Evolutionary conservation across 495 filamentous ascomycete species (phyloP), one percentile per base, ranked within the genome.

Genomic region (Emericellopsis terricola): DNA sequence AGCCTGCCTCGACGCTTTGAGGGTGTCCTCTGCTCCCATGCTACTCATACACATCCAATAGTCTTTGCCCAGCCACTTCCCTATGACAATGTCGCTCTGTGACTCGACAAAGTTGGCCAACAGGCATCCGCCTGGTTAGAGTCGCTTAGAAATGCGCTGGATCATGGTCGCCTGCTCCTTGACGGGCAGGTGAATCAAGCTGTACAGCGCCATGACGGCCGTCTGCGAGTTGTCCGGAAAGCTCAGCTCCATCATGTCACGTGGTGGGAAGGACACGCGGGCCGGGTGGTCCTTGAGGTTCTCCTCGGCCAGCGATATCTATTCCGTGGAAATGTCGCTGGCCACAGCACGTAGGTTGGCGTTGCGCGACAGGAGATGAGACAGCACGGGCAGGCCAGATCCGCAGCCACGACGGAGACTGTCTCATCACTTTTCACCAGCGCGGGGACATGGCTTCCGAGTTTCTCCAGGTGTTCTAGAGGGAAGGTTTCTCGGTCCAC

Each of bases 361-460:
- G 15, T 33, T 33, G 17, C 29, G 27, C 6, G 38, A 28, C 3
- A 56, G 39, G 8, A 56, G 41, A n/a, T 19, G 41, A 20, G 41
- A 26, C 3, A 47, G 42, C 8, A 52, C 40, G 2, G 55, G 55
- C 15, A 45, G 17, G 15, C 55, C 55, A 11, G 44, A 31, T 19
- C 55, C 55, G 32, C 53, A 53, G 15, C 55, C 55, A n/a, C n/a
- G n/a, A n/a, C n/a, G n/a, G 7, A 56, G 47, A n/a, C n/a, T n/a
- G n/a, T n/a, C n/a, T n/a, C n/a, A n/a, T n/a, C n/a, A n/a, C n/a
- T n/a, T n/a, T n/a, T n/a, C n/a, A n/a, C n/a, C n/a, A n/a, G n/a
- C n/a, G n/a, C n/a, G n/a, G n/a, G n/a, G n/a, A n/a, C n/a, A n/a
- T n/a, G n/a, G n/a, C n/a, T n/a, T n/a, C n/a, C n/a, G n/a, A n/a